Conservation (phyloP, 164 flowering plant genomes). For the Houttuynia cordata region DNA sequence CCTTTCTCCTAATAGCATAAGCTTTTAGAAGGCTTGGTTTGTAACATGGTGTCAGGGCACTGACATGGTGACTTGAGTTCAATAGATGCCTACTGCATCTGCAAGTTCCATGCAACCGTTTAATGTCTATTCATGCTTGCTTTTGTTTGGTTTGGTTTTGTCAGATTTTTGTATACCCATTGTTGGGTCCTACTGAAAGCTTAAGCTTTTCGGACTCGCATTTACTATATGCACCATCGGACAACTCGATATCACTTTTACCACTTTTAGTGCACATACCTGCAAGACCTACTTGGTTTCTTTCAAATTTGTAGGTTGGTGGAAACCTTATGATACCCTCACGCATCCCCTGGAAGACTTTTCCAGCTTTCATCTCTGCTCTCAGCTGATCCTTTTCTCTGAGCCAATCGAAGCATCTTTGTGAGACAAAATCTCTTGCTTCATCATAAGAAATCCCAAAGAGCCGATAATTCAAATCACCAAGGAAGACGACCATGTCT, state of each 20-base stretch:
- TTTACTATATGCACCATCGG: background rate
- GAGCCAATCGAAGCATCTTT: slow-evolving; percentile 97
- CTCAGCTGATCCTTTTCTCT: slow-evolving; percentile 95
- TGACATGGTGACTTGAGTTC: too few species aligned
- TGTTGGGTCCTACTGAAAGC: background rate
- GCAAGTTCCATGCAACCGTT: background rate
- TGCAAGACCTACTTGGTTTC: slow-evolving; percentile 69
- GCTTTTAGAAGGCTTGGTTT: background rate
- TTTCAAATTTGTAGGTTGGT: slow-evolving; percentile 96
- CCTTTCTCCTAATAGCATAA: background rate
- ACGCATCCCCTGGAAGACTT: slow-evolving; percentile 95
- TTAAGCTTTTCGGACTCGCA: background rate
- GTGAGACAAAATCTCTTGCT: slow-evolving; percentile 94
- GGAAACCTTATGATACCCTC: slow-evolving; percentile 86
- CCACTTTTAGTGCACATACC: slow-evolving; percentile 25
- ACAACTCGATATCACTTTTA: background rate
- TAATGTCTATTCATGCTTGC: background rate
- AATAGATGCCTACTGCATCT: background rate
- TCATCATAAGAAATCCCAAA: slow-evolving; percentile 93
- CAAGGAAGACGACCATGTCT: slow-evolving; percentile 82
- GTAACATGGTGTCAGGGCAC: background rate
- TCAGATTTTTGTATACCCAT: too few species aligned
- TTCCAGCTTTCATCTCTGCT: slow-evolving; percentile 91
- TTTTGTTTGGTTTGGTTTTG: background rate
- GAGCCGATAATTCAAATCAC: slow-evolving; percentile 94